Evolutionary conservation across 345 rosid genomes (phyloP), one percentile per base, ranked within the genome.

Genomic region (Melaleuca alternifolia): DNA sequence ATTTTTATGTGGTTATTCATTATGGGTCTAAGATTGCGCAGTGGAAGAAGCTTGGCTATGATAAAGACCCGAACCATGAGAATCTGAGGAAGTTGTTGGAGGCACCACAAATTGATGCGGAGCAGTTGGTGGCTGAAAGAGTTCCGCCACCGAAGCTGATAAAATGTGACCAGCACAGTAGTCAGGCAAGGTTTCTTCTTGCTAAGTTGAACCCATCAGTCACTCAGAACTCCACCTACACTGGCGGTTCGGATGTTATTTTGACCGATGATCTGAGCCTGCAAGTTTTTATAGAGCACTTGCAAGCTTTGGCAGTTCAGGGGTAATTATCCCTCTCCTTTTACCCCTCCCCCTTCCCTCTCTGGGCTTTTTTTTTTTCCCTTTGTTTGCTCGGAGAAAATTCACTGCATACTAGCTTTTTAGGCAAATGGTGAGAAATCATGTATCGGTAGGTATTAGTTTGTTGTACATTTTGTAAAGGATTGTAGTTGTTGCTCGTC

Each of bases 131-230:
- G 77, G 89, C 92, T 11, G 99, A 93, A 48, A 89, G 98, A 87
- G 87, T 96, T 82, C 99, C 99, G 1, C 89, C 94, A 84, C 98
- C 99, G 1, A 92, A 93, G 92, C 86, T 95, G 54, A 93, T 97
- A 54, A 92, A 96, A 89, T 97, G 99, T 54, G 96, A 97, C 87
- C 99, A 97, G 89, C 97, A 97, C 89, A 88, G 99, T 82, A 96
- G 99, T 86, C 98, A 95, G 89, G 99, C 99, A 28, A 91, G 99
- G 93, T 97, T 97, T 88, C 98, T 97, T 87, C 98, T 97, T 51
- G 99, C 99, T 41, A 97, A 96, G 89, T 92, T 96, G 87, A 97
- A 97, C 89, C 99, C 99, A 50, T 97, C 99, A 0, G 95, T 97
- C 51, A 96, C 98, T n/a, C 99, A 96, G 88, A 91, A 95, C 84